Base-by-base conservation (phyloP, 768 basidiomycete genomes). In the Basidioascus undulatus region DNA sequence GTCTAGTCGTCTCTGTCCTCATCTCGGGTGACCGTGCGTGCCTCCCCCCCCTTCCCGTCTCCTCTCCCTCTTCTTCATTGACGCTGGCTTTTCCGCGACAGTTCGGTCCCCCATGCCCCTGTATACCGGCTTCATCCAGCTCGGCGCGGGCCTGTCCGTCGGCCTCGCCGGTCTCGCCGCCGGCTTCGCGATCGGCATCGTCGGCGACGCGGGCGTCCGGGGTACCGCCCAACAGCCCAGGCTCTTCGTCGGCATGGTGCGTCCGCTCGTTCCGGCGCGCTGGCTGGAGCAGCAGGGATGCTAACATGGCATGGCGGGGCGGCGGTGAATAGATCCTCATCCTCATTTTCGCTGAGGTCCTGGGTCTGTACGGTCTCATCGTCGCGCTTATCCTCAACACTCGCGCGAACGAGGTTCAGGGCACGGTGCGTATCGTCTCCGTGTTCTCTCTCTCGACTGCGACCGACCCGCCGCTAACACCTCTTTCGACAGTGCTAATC, bases 1-100 rank as follows among this genome's bases (percentile, higher is more conserved):
- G 92, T 54, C 73, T 98, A 46, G 92, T 98, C 60, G 89, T 98
- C 36, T 87, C 86, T n/a, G 89, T 96, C 42, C 70, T 98, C 55
- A 92, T 98, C 57, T 75, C 80, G 42, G 65, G 71, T 54, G 70
- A 72, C 56, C 67, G 86, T 92, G 58, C 56, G 84, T 74, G 25
- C 25, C 26, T 21, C 35, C 16, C 33, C 24, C 38, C 24, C 19
- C 27, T 18, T 10, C 26, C 11, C 5, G 18, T 15, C 20, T 25
- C 42, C 2, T 44, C 37, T 27, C n/a, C 28, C 37, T 7, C 8
- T 37, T 13, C 10, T 30, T 13, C 13, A 3, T 9, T 19, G 25
- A 9, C n/a, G 19, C 11, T 24, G 10, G 25, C 42, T 28, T 21
- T n/a, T 18, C 35, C 30, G 13, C 24, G 21, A 13, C 47, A 87